These are phyloP conservation scores for Boletus reticuloceps DNA, from an alignment of 768 basidiomycete genomes.

Conservation along the genomic window DNA sequence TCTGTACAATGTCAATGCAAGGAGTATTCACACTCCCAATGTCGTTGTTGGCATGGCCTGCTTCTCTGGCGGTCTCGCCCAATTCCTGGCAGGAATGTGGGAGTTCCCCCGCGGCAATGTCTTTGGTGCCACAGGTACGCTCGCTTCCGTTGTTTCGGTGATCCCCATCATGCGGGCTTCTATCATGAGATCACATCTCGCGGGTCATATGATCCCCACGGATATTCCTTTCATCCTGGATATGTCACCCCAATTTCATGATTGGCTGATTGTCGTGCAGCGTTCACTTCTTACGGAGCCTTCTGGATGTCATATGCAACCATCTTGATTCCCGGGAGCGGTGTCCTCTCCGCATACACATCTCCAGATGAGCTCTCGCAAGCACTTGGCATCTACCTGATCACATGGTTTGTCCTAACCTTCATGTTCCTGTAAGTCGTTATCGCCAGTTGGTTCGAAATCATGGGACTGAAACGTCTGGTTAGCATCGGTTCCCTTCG, in stretches of 20 bases:
- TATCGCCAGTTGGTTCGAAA: background rate
- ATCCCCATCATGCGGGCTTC: no score
- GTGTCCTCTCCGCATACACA: slow-evolving; percentile 54
- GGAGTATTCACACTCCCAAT: slow-evolving; percentile 57
- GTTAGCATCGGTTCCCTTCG: slow-evolving; percentile 48
- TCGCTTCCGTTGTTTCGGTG: no score
- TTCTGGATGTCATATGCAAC: slow-evolving; percentile 87
- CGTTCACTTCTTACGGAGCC: slow-evolving; percentile 79
- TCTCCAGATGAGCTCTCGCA: slow-evolving; percentile 39
- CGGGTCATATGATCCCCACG: background rate
- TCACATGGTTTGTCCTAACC: slow-evolving; percentile 73
- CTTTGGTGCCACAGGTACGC: slow-evolving; percentile 67
- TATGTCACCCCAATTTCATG: background rate
- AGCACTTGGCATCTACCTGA: slow-evolving; percentile 73
- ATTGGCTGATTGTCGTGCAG: slow-evolving; percentile 33
- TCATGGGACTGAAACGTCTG: background rate
- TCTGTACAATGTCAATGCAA: slow-evolving; percentile 61
- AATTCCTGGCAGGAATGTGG: slow-evolving; percentile 91
- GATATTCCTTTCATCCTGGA: background rate
- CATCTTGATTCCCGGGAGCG: slow-evolving; percentile 68
- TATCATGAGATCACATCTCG: background rate
- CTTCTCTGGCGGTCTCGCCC: slow-evolving; percentile 80
- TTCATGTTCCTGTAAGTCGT: slow-evolving; percentile 58
- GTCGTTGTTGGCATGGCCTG: slow-evolving; percentile 85
- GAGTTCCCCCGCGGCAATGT: slow-evolving; percentile 68